Conservation (phyloP, 352 stramenopile species). For the Phytophthora sp. region DNA sequence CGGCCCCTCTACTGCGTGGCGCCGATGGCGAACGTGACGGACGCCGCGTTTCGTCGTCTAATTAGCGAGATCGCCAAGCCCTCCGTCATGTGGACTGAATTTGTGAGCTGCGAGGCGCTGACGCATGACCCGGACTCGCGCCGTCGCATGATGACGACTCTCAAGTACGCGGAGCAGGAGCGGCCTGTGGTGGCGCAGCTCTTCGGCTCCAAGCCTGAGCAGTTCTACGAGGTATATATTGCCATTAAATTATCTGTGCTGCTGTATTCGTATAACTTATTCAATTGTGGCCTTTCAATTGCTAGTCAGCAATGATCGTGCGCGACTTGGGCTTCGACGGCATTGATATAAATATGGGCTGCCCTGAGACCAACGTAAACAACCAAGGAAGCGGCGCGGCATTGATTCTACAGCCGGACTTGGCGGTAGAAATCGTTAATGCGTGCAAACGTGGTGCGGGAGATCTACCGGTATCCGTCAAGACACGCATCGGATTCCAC, state of each 20-base stretch:
- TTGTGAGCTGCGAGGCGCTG: conserved; percentile 86
- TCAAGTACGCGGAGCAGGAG: conserved; percentile 77
- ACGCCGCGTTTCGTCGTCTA: conserved; percentile 70
- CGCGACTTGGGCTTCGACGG: conserved; percentile 83
- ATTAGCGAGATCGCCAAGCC: conserved; percentile 83
- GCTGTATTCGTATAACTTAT: not conserved
- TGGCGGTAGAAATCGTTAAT: conserved; percentile 68
- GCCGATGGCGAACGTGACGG: conserved; percentile 87
- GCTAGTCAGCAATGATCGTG: conserved; percentile 75
- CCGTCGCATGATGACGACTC: conserved; percentile 77
- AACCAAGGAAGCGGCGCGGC: conserved; percentile 78
- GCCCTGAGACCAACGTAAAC: conserved; percentile 76
- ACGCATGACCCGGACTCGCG: conserved; percentile 65
- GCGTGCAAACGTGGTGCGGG: conserved; percentile 75
- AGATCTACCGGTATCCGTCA: conserved; percentile 72
- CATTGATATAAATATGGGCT: conserved; percentile 91
- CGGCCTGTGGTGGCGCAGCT: conserved; percentile 81
- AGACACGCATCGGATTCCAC: conserved; percentile 84
- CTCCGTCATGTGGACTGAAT: conserved; percentile 87
- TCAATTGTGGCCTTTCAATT: not conserved
- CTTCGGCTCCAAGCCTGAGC: conserved; percentile 86
- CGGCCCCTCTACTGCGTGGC: conserved; percentile 83
- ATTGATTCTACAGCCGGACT: conserved; percentile 65
- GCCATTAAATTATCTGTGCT: not conserved
- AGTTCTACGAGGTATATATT: conserved; percentile 76